A percentile compares a stretch with the other conserved stretches of the same genome.
These are phyloP conservation scores for Uronychia setigera DNA, from an alignment of 73 alveolate genomes.

Conservation along the genomic window DNA sequence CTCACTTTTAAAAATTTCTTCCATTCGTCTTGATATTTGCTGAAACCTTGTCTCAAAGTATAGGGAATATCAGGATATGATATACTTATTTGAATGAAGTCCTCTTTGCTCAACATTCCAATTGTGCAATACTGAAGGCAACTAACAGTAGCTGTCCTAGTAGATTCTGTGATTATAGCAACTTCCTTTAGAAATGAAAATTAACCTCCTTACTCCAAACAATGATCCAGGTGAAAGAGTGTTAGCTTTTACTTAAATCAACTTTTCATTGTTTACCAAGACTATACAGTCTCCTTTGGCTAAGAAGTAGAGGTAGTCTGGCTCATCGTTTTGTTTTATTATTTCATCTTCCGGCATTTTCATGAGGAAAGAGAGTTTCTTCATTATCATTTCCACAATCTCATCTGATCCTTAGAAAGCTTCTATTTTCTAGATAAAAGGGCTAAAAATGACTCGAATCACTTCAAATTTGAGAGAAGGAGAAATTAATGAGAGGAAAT, in stretches of 20 bases:
- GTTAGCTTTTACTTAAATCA: neutral
- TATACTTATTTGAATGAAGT: neutral
- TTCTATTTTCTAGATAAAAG: too few relatives aligned
- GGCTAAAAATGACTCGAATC: conserved; percentile 1
- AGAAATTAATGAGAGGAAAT: conserved; percentile 13
- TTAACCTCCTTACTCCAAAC: too few relatives aligned
- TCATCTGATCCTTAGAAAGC: too few relatives aligned
- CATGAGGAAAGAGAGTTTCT: neutral
- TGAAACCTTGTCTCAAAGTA: conserved; percentile 4
- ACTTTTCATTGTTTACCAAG: conserved; percentile 12
- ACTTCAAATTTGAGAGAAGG: conserved; percentile 32
- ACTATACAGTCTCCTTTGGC: conserved; percentile 63
- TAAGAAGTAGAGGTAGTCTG: conserved; percentile 45
- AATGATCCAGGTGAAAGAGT: conserved; percentile 34
- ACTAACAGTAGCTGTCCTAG: conserved; percentile 53
- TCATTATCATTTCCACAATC: too few relatives aligned
- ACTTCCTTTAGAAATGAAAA: too few relatives aligned
- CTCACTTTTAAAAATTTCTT: conserved; percentile 21
- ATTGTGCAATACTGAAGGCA: conserved; percentile 47
- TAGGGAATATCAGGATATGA: conserved; percentile 16
- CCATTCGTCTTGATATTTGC: conserved; percentile 17
- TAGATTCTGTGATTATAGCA: conserved; percentile 45
- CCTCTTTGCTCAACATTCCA: conserved; percentile 8
- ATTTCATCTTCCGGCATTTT: conserved; percentile 3
- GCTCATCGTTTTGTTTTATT: conserved; percentile 4